Conservation (phyloP, 2,329 filamentous ascomycete species). For the Claviceps africana region DNA sequence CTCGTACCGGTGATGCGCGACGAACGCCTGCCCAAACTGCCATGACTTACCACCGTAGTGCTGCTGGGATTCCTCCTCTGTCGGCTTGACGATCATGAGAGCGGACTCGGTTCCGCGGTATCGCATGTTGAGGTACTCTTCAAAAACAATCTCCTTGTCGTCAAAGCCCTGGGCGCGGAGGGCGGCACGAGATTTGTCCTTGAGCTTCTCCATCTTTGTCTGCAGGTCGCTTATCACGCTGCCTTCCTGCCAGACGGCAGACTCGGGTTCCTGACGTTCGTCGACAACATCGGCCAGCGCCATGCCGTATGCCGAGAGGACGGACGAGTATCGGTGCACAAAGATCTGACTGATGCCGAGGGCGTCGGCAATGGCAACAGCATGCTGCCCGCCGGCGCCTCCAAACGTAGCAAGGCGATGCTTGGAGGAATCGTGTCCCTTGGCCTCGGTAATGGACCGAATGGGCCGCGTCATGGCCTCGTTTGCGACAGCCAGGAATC, state of each 20-base stretch:
- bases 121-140: conserved; percentile 88
- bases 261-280: conserved; percentile 69
- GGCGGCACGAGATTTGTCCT: conserved; percentile 54
- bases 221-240: conserved; percentile 49
- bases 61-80: conserved; percentile 42
- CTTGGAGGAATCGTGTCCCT: conserved; percentile 20
- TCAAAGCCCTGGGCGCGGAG: conserved; percentile 68
- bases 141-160: conserved; percentile 61
- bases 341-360: conserved; percentile 28
- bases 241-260: conserved; percentile 45
- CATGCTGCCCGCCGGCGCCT: conserved; percentile 29
- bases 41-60: conserved; percentile 53
- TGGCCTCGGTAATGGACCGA: conserved; percentile 21
- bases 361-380: conserved; percentile 27
- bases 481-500: conserved; percentile 23
- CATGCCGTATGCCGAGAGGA: conserved; percentile 33
- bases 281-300: conserved; percentile 31
- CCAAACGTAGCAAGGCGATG: conserved; percentile 24
- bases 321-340: conserved; percentile 30
- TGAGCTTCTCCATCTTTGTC: conserved; percentile 64
- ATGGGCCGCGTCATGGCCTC: conserved; percentile 23
- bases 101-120: conserved; percentile 85
- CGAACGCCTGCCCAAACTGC: conserved; percentile 74
- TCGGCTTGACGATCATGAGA: conserved; percentile 74
- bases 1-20: conserved; percentile 79